phyloP scores from a whole-genome alignment of 2,329 filamentous ascomycete species.

The Gnomoniopsis smithogilvyi region DNA sequence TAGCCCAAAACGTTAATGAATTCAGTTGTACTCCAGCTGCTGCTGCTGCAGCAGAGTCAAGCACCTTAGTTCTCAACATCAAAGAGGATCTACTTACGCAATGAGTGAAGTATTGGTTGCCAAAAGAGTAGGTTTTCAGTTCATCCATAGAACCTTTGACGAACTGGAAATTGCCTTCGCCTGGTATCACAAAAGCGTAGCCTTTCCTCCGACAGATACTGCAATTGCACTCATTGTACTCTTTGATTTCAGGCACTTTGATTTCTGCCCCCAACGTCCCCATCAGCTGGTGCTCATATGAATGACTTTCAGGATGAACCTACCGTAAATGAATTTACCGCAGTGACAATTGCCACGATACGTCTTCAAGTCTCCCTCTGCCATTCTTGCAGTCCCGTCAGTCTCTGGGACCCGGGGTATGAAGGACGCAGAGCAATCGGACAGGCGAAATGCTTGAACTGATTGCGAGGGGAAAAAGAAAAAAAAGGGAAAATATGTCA shows the following conservation, averaged over 20 bases:
- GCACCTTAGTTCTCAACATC: background rate
- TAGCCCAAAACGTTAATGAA: background rate
- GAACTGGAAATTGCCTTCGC: constrained; percentile 34
- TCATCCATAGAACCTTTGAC: constrained; percentile 41
- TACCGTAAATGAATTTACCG: constrained; percentile 49
- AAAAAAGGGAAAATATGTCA: too few species aligned
- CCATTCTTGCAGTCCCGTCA: constrained; percentile 2
- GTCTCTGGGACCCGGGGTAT: background rate
- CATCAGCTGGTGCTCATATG: background rate
- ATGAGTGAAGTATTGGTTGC: constrained; percentile 32
- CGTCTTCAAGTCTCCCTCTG: constrained; percentile 27
- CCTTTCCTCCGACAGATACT: constrained; percentile 58
- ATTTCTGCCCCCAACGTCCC: background rate
- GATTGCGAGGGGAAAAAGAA: background rate
- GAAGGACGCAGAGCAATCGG: background rate
- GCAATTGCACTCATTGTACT: constrained; percentile 60
- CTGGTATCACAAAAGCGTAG: constrained; percentile 35
- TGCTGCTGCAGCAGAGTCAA: background rate
- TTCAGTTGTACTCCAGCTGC: background rate
- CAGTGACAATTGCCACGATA: constrained; percentile 60
- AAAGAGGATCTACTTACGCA: constrained; percentile 30
- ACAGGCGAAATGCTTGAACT: background rate
- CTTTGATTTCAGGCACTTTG: constrained; percentile 50
- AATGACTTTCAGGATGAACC: constrained; percentile 20
- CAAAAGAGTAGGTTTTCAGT: constrained; percentile 43